phyloP scores from a whole-genome alignment of 495 filamentous ascomycete species.

The Trichoderma asperelloides region DNA sequence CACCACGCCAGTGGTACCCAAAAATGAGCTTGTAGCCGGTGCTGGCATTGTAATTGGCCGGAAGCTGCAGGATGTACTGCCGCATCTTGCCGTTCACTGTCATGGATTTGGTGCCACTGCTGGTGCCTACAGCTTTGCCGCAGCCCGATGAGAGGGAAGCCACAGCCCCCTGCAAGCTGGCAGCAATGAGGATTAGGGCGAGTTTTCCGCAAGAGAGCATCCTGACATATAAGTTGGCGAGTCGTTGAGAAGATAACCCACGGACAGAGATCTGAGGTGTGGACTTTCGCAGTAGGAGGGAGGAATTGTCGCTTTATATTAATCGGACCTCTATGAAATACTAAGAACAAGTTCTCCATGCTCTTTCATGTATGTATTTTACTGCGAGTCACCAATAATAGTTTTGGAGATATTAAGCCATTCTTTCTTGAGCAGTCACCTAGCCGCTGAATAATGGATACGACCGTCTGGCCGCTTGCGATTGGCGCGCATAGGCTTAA shows the following conservation, averaged over 20 bases:
- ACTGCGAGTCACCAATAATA: not conserved
- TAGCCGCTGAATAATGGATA: not conserved
- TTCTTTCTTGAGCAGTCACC: not conserved
- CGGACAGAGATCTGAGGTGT: not conserved
- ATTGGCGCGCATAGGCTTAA: not conserved
- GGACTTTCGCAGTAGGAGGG: not conserved
- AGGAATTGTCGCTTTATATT: not conserved
- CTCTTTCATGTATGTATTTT: not conserved
- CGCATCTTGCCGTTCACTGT: conserved; percentile 7
- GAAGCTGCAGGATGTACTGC: conserved; percentile 25
- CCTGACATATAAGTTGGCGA: not conserved
- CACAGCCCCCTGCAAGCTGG: not conserved
- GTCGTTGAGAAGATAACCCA: not conserved
- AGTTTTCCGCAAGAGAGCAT: not conserved
- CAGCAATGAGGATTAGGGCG: not conserved
- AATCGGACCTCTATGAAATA: not conserved
- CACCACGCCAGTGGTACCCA: conserved; percentile 23
- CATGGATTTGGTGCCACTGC: not conserved
- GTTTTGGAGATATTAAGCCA: not conserved
- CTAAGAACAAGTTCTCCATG: not conserved
- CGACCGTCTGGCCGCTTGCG: not conserved
- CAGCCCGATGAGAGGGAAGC: conserved; percentile 7
- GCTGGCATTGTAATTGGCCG: conserved; percentile 25
- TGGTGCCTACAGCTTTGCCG: not conserved
- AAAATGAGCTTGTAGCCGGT: conserved; percentile 25